A percentile compares a stretch with the other conserved stretches of the same genome.
These are phyloP conservation scores for Haematococcus lacustris DNA, from an alignment of 139 green algal genomes.

Conservation along the genomic window DNA sequence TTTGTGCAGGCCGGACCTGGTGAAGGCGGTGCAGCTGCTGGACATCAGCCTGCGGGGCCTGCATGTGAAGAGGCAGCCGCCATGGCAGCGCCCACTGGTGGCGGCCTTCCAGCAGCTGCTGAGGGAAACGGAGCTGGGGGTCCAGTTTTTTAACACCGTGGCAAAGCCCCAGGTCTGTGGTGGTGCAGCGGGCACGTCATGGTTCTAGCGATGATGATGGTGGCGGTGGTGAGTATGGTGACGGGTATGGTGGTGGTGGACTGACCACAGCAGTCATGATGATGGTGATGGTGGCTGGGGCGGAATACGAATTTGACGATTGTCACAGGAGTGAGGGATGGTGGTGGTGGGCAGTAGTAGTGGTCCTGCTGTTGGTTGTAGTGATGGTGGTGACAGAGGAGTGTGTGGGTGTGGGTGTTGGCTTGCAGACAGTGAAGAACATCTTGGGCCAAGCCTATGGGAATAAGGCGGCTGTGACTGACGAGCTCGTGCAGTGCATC, in stretches of 20 bases:
- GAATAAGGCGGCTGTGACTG: constrained; percentile 67
- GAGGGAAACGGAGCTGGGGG: constrained; percentile 56
- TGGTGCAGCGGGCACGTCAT: no score
- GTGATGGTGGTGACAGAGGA: no score
- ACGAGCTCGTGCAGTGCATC: constrained; percentile 87
- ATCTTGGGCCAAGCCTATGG: constrained; percentile 88
- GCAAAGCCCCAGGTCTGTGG: constrained; percentile 49
- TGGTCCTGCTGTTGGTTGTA: no score
- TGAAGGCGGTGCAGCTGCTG: constrained; percentile 60
- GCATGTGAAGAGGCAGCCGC: constrained; percentile 27
- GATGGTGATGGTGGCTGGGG: no score
- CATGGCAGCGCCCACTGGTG: constrained; percentile 59
- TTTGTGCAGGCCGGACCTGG: constrained; percentile 25
- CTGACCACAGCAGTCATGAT: no score
- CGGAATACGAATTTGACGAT: no score
- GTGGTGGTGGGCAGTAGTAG: no score
- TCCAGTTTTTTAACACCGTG: constrained; percentile 68
- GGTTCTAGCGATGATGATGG: no score
- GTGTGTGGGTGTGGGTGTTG: neutral
- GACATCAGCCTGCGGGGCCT: constrained; percentile 27
- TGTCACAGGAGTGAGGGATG: no score
- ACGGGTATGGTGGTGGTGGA: no score
- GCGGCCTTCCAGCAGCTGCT: constrained; percentile 67
- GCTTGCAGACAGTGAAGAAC: constrained; percentile 58
- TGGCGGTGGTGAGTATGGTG: no score